Base-by-base conservation (phyloP, 2,329 filamentous ascomycete genomes). In the Penicillium sp. region DNA sequence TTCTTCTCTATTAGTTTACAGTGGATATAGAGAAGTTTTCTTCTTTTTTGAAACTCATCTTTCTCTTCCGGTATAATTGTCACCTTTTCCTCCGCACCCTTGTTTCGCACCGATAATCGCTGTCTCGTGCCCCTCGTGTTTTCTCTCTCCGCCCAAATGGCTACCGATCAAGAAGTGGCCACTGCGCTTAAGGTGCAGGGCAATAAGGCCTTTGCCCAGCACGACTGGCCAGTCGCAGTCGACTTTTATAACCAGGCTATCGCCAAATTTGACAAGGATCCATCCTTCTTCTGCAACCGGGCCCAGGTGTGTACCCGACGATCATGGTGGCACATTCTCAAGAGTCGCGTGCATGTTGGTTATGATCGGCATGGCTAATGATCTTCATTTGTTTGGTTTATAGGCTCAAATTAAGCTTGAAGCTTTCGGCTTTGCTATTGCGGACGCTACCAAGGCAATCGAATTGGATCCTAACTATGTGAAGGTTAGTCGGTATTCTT, bases 361-460 rank as follows among this genome's bases (percentile, higher is more conserved):
- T 30, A 22, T 9, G 37, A 50, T 52, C 9, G 30, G 14, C 30
- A 22, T 26, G 26, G 45, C 58, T 60, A 28, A 60, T 38, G 16
- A 17, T 28, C 14, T 49, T 37, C 1, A 17, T 49, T 45, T 10
- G 19, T 35, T 49, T 48, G 42, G 56, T 26, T 45, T 17, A 37
- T 19, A 96, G 91, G 90, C 90, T 61, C 84, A 99, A 73, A 93
- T 99, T 75, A 97, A 97, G 78, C 87, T 93, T 37, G 94, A 99
- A 75, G 86, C 93, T 19, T 97, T 92, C 72, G 94, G 94, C 37
- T 96, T 93, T 77, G 92, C 94, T 25, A 88, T 97, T 66, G 82
- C 87, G 50, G 94, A 99, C 77, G 91, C 93, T 31, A 90, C 89
- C 50, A 95, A 90, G 75, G 94, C 94, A 16, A 87, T 97, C 69